Base-by-base conservation (phyloP, 2,329 filamentous ascomycete genomes). In the Fusarium sublunatum region DNA sequence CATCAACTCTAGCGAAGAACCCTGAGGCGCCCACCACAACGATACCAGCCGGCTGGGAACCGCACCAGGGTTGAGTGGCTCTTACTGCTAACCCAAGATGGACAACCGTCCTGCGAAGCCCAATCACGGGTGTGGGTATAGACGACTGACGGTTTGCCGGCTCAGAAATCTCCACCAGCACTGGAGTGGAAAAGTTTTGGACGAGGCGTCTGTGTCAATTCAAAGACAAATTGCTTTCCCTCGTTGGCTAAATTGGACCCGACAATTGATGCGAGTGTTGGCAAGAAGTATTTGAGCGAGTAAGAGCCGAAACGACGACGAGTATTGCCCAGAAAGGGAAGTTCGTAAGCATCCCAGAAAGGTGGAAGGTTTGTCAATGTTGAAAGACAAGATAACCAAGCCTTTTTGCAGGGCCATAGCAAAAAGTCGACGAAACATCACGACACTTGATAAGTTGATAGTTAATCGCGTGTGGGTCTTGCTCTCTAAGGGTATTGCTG, bases 121-220 rank as follows among this genome's bases (percentile, higher is more conserved):
- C 45, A 61, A 66, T 45, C 41, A 45, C 24, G 50, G 62, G 67
- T 45, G 67, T 69, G 64, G 51, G 41, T 6, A 53, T 64, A 70
- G 26, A 43, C 51, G n/a, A 40, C 15, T 15, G 51, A 44, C 36
- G 47, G 58, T 25, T 45, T 62, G 40, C 32, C 40, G 40, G 43
- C 61, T 58, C 40, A 15, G 26, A 39, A 36, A 47, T 58, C 47
- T 10, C 61, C 52, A 53, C 61, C 31, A 61, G 32, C 26, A 31
- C 42, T 47, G 49, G 53, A 59, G 61, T 50, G 53, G 53, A 61
- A 26, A 50, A 45, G 45, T 54, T 47, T 61, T 58, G 55, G 61
- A 57, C 35, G 45, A 61, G 53, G 50, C 47, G 45, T 46, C 41
- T 64, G 54, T 54, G 61, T 57, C 61, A 61, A 61, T 65, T 35